Conservation (phyloP, 163 green algal species). For the Chlorella variabilis region DNA sequence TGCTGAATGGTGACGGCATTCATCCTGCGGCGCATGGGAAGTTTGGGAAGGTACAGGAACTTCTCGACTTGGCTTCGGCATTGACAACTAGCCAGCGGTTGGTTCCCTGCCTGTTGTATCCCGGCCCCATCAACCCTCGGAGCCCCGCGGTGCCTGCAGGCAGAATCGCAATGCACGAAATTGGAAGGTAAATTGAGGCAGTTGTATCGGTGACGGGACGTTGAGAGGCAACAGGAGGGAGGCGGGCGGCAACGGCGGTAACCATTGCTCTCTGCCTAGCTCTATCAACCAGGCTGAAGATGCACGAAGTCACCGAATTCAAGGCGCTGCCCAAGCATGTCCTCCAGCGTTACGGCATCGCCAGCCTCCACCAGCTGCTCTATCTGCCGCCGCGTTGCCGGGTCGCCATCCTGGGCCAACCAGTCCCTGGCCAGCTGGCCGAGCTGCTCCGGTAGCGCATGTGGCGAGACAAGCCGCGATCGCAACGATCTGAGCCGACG, state of each 20-base stretch:
- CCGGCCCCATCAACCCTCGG: slow-evolving; percentile 71
- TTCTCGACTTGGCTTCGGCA: no score
- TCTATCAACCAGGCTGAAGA: no score
- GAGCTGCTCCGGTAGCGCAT: background rate
- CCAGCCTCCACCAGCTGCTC: background rate
- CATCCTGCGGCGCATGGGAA: slow-evolving; percentile 60
- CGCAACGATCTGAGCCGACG: background rate
- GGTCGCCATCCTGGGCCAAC: background rate
- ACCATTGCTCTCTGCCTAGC: no score
- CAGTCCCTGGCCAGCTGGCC: background rate
- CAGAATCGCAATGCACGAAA: no score
- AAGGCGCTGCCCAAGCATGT: slow-evolving; percentile 1
- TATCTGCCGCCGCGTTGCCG: background rate
- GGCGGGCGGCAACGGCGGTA: no score
- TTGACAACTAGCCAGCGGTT: no score
- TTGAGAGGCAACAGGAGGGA: background rate
- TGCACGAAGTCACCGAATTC: slow-evolving; percentile 34
- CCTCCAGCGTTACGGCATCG: background rate
- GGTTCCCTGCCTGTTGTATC: slow-evolving; percentile 55
- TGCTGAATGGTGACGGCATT: slow-evolving; percentile 78
- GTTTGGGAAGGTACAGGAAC: no score
- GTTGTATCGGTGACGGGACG: no score
- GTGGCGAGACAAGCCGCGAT: background rate
- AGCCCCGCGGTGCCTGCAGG: slow-evolving; percentile 76
- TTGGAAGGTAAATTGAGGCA: background rate